phyloP scores from a whole-genome alignment of 2,329 filamentous ascomycete genomes.

The Ophiostoma sp. region DNA sequence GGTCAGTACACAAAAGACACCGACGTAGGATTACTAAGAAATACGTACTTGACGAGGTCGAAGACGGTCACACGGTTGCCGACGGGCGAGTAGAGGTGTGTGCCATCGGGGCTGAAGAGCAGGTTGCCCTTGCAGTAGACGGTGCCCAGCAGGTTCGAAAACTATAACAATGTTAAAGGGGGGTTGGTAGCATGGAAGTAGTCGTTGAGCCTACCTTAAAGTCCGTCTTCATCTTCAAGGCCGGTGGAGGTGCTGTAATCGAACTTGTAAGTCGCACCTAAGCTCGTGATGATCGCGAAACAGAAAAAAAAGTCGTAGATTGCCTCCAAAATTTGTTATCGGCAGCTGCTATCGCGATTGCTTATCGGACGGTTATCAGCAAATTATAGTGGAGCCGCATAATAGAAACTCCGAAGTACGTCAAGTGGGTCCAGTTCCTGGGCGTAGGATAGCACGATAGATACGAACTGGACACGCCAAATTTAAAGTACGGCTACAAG shows the following conservation, averaged over 20 bases:
- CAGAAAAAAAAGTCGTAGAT: slow-evolving; percentile 22
- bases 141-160: slow-evolving; percentile 95
- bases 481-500: slow-evolving; percentile 8
- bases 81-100: slow-evolving; percentile 89
- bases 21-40: slow-evolving; percentile 20
- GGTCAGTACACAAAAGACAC: background rate
- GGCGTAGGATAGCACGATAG: background rate
- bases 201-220: slow-evolving; percentile 65
- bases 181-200: background rate
- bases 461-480: background rate
- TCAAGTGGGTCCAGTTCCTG: background rate
- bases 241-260: slow-evolving; percentile 22
- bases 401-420: slow-evolving; percentile 16
- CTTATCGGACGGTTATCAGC: slow-evolving; percentile 17
- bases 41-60: slow-evolving; percentile 80
- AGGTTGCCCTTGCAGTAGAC: slow-evolving; percentile 98
- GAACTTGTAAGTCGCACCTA: slow-evolving; percentile 3
- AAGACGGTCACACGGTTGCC: slow-evolving; percentile 95
- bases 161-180: slow-evolving; percentile 48
- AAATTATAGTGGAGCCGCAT: slow-evolving; percentile 20
- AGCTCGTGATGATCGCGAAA: slow-evolving; percentile 11
- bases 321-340: slow-evolving; percentile 23
- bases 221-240: slow-evolving; percentile 85
- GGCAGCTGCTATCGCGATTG: slow-evolving; percentile 17
- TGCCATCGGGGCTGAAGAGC: slow-evolving; percentile 93